These are phyloP conservation scores for Rhynchosporium secalis DNA, from an alignment of 2,329 filamentous ascomycete species.

Conservation along the genomic window DNA sequence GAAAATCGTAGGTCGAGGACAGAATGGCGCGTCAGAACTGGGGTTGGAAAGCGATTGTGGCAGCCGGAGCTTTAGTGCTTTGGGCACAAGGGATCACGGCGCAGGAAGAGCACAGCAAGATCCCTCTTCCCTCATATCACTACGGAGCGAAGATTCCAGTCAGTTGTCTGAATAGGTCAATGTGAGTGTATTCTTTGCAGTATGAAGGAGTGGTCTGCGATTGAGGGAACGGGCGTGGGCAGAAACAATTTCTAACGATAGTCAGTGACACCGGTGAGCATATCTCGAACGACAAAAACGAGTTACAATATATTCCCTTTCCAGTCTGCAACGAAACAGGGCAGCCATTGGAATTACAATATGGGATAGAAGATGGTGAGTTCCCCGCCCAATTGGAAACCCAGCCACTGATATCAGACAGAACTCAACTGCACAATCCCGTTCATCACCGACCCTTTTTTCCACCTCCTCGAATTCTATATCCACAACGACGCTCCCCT, in stretches of 20 bases:
- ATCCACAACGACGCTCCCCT: slow-evolving; percentile 94
- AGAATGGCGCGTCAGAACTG: slow-evolving; percentile 19
- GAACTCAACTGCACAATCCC: slow-evolving; percentile 84
- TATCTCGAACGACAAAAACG: slow-evolving; percentile 75
- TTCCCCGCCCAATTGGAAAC: slow-evolving; percentile 3
- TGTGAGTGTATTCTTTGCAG: slow-evolving; percentile 50
- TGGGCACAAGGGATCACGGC: slow-evolving; percentile 12
- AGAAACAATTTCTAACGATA: neutral
- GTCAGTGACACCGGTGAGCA: slow-evolving; percentile 83
- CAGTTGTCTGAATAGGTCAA: slow-evolving; percentile 72
- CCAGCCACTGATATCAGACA: slow-evolving; percentile 33
- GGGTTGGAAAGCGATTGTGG: slow-evolving; percentile 14
- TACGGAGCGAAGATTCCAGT: slow-evolving; percentile 68
- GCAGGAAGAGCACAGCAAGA: slow-evolving; percentile 32
- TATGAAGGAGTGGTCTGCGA: neutral
- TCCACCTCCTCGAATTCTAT: slow-evolving; percentile 94
- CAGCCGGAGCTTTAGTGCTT: slow-evolving; percentile 14
- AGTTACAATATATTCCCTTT: slow-evolving; percentile 91
- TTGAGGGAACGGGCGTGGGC: neutral
- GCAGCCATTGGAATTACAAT: slow-evolving; percentile 78
- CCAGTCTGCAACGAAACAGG: slow-evolving; percentile 86
- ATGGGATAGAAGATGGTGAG: slow-evolving; percentile 65
- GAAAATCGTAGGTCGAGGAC: neutral
- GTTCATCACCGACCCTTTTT: slow-evolving; percentile 75
- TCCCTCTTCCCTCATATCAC: slow-evolving; percentile 57